Base-by-base conservation (phyloP, 495 filamentous ascomycete species). In the Recurvomyces mirabilis region DNA sequence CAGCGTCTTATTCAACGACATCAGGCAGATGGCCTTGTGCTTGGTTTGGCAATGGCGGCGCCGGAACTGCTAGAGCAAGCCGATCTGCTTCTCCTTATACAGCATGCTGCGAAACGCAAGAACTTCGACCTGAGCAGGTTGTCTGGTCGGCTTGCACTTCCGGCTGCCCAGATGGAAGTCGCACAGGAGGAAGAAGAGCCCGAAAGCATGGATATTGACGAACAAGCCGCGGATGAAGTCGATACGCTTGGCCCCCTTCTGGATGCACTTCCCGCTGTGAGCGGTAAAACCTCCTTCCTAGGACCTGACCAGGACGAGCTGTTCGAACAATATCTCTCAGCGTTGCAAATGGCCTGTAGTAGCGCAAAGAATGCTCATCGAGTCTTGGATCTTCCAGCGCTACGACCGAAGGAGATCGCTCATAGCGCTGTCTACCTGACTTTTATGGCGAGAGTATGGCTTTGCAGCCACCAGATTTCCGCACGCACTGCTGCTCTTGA, bases 361-460 rank as follows among this genome's bases (percentile, higher is more conserved):
- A 40, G 7, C 41, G 41, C 13, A 10, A 14, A 31, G 62, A 13
- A 23, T 5, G 12, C 26, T 15, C 9, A 13, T n/a, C 11, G 6
- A 2, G 9, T 40, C 2, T 21, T 40, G 12, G 37, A 40, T 12
- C 20, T 13, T 4, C 37, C 3, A 5, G 21, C 32, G 21, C 23
- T 44, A 11, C 29, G 26, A 10, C 20, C 21, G 14, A 36, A 10
- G 7, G 14, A 33, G 5, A 13, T 1, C 17, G 12, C 31, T 18
- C n/a, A 22, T 13, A 18, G 10, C 3, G 11, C 29, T n/a, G 21
- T n/a, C 46, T 78, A 36, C 14, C 37, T 49, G 5, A 28, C 47
- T 2, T 39, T 51, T 4, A 24, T 51, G 12, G 32, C 41, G 9
- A 20, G 43, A n/a, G 25, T 46, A 5, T 51, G 47, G 47, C n/a